phyloP scores from a whole-genome alignment of 2,329 filamentous ascomycete species.

The Cladosporium velox region DNA sequence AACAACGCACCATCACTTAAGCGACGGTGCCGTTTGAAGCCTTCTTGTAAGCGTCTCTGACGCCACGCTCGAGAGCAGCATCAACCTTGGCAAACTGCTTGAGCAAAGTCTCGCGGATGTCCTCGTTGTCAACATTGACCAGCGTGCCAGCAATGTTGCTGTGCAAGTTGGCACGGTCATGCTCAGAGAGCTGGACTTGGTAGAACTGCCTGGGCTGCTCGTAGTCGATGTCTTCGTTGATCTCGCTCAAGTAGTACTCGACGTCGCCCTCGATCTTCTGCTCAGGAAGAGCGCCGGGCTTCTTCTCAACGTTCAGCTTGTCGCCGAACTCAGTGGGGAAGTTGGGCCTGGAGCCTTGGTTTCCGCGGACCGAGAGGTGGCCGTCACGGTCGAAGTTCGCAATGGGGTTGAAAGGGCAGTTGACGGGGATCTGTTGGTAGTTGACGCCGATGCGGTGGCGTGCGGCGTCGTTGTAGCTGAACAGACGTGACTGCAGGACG shows the following conservation, averaged over 20 bases:
- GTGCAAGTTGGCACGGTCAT: conserved; percentile 32
- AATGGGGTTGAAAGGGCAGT: conserved; percentile 24
- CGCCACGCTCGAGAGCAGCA: conserved; percentile 16
- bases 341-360: conserved; percentile 30
- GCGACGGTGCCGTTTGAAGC: not conserved
- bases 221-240: conserved; percentile 33
- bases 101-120: conserved; percentile 29
- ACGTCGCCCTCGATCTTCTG: conserved; percentile 26
- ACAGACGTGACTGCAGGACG: conserved; percentile 63
- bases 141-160: conserved; percentile 35
- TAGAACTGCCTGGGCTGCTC: conserved; percentile 35
- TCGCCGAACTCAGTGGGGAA: conserved; percentile 29
- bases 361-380: conserved; percentile 25
- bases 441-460: conserved; percentile 51
- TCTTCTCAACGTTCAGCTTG: conserved; percentile 31
- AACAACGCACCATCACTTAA: not conserved
- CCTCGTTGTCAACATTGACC: conserved; percentile 32
- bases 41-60: conserved; percentile 20
- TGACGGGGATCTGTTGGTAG: conserved; percentile 51
- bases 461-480: conserved; percentile 62
- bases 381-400: conserved; percentile 38
- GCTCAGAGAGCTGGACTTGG: conserved; percentile 29
- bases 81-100: conserved; percentile 29
- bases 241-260: conserved; percentile 29
- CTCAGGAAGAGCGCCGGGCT: conserved; percentile 28